Percentiles rank a stretch among this genome's conserved stretches.
Evolutionary conservation across 2,329 filamentous ascomycete species (phyloP).

Genomic region (Penicillium sp.): DNA sequence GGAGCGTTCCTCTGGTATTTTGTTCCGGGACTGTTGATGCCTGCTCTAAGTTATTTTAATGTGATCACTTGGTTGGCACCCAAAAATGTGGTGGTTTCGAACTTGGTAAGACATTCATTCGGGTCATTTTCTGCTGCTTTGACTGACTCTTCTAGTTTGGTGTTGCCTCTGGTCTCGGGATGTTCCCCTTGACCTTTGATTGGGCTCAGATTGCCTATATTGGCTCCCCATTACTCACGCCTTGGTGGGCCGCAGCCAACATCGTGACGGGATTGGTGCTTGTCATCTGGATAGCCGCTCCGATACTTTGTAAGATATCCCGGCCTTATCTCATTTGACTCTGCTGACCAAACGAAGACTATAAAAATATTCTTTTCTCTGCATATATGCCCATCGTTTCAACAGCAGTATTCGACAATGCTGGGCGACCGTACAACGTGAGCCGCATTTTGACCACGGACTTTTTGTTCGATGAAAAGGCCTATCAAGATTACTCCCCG

Average conservation of each 20-base stretch:
- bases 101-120: conserved; percentile 52
- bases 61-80: conserved; percentile 86
- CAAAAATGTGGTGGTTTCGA: conserved; percentile 79
- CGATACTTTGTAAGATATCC: conserved; percentile 59
- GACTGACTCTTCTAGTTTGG: conserved; percentile 57
- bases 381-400: conserved; percentile 86
- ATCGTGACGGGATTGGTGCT: conserved; percentile 75
- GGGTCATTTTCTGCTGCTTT: neutral
- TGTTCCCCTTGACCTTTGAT: conserved; percentile 85
- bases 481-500: conserved; percentile 76
- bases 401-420: conserved; percentile 81
- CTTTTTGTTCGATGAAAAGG: conserved; percentile 72
- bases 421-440: conserved; percentile 75
- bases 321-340: neutral
- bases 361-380: conserved; percentile 73
- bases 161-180: conserved; percentile 75
- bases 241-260: conserved; percentile 84
- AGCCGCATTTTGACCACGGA: conserved; percentile 73
- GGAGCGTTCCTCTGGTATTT: conserved; percentile 79
- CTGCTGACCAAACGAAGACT: conserved; percentile 50
- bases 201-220: conserved; percentile 90
- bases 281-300: conserved; percentile 82
- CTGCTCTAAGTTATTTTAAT: conserved; percentile 83
- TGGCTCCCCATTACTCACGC: conserved; percentile 76
- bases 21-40: conserved; percentile 76